Evolutionary conservation across 768 basidiomycete species (phyloP).

Genomic region (Clavulina sp.): DNA sequence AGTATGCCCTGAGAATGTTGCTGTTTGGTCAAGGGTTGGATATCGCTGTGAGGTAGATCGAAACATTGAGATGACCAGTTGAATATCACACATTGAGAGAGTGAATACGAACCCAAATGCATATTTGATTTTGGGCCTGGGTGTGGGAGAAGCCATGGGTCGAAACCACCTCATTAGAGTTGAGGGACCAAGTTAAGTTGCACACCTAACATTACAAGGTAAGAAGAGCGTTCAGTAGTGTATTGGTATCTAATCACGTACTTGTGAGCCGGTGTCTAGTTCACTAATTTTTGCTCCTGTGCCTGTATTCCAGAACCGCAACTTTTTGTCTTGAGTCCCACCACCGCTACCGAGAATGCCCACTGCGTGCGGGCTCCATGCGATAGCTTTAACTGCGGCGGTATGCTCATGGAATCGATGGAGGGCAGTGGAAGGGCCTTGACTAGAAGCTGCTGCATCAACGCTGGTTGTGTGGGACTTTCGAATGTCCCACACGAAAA

Average conservation of each 20-base stretch:
- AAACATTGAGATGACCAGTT: conserved; percentile 11
- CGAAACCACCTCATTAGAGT: conserved; percentile 92
- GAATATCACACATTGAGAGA: not conserved
- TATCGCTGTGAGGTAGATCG: conserved; percentile 38
- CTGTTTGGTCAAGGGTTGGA: conserved; percentile 85
- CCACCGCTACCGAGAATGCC: conserved; percentile 89
- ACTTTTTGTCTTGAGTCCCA: conserved; percentile 97
- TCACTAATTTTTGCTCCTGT: conserved; percentile 74
- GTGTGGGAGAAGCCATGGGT: conserved; percentile 94
- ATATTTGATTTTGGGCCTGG: conserved; percentile 89
- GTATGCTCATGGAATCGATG: conserved; percentile 96
- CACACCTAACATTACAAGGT: conserved; percentile 49
- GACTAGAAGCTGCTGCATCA: not conserved
- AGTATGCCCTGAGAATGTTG: conserved; percentile 84
- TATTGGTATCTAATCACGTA: conserved; percentile 22
- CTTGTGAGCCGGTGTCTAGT: conserved; percentile 92
- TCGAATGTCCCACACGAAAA: conserved; percentile 89
- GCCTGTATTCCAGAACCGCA: conserved; percentile 89
- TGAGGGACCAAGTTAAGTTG: conserved; percentile 91
- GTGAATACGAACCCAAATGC: conserved; percentile 31
- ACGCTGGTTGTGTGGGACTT: not conserved
- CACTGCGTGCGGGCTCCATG: conserved; percentile 91
- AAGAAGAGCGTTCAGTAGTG: not conserved
- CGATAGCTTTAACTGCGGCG: conserved; percentile 93
- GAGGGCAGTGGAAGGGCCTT: conserved; percentile 18